Conservation (phyloP, 2,329 filamentous ascomycete species). For the Phyllosticta paracitricarpa region DNA sequence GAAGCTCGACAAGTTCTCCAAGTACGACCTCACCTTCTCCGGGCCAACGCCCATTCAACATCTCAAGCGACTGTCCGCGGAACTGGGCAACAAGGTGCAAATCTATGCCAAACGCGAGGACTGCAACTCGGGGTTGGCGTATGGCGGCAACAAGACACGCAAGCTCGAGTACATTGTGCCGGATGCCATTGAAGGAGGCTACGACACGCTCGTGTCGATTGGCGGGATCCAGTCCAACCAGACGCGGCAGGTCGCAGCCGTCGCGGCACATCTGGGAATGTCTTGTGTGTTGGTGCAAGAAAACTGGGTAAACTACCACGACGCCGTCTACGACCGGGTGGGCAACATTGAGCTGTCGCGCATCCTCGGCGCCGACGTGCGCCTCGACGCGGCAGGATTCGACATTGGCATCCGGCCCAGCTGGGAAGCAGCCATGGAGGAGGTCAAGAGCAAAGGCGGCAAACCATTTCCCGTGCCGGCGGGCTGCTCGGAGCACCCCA, state of each 20-base stretch:
- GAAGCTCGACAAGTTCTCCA: slow-evolving; percentile 10
- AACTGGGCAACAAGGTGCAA: slow-evolving; percentile 48
- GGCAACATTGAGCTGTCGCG: slow-evolving; percentile 64
- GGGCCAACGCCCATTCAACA: slow-evolving; percentile 59
- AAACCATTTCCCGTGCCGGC: slow-evolving; percentile 63
- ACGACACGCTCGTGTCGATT: slow-evolving; percentile 55
- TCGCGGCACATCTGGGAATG: slow-evolving; percentile 49
- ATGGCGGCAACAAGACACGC: slow-evolving; percentile 59
- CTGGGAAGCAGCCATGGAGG: slow-evolving; percentile 42
- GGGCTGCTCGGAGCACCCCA: slow-evolving; percentile 57
- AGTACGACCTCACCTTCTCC: slow-evolving; percentile 47
- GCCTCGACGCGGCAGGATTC: slow-evolving; percentile 48
- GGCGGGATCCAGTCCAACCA: slow-evolving; percentile 63
- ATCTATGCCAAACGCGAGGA: slow-evolving; percentile 66
- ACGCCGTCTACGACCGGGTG: slow-evolving; percentile 51
- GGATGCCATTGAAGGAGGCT: slow-evolving; percentile 48
- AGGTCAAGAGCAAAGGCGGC: slow-evolving; percentile 41
- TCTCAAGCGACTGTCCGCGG: slow-evolving; percentile 54
- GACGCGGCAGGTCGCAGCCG: slow-evolving; percentile 56
- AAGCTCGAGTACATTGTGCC: slow-evolving; percentile 61
- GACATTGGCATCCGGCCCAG: slow-evolving; percentile 53
- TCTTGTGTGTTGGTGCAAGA: slow-evolving; percentile 52
- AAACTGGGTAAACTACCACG: slow-evolving; percentile 56
- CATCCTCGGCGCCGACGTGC: slow-evolving; percentile 56
- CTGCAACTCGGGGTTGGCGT: slow-evolving; percentile 57